phyloP scores from a whole-genome alignment of 768 basidiomycete species.

The Hypholoma fasciculare region DNA sequence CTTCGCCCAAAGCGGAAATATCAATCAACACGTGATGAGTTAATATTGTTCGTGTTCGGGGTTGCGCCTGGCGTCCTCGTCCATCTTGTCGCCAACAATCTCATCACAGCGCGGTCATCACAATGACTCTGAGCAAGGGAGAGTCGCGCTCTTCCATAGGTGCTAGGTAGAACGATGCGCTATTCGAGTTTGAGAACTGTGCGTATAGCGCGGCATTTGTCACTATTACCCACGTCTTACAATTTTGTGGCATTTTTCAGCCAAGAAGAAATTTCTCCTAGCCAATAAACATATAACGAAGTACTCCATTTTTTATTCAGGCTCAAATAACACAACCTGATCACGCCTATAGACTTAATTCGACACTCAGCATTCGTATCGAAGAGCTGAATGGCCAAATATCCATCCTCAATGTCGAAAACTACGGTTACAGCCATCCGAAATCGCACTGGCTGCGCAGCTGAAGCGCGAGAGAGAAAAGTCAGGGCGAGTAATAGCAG shows the following conservation, averaged over 20 bases:
- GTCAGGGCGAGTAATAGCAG: conserved; percentile 67
- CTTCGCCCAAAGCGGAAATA: conserved; percentile 3
- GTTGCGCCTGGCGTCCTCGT: background rate
- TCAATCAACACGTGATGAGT: conserved; percentile 5
- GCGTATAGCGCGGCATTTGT: conserved; percentile 30
- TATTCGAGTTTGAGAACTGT: conserved; percentile 87
- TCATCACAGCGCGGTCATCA: background rate
- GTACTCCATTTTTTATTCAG: conserved; percentile 37
- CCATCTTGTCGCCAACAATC: background rate
- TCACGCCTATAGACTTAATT: conserved; percentile 62
- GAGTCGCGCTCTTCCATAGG: conserved; percentile 64
- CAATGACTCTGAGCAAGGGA: conserved; percentile 57
- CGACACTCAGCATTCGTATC: conserved; percentile 79
- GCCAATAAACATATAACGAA: conserved; percentile 93
- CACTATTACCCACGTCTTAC: conserved; percentile 23
- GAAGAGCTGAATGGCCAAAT: conserved; percentile 85
- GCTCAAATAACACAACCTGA: background rate
- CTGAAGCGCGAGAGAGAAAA: conserved; percentile 82
- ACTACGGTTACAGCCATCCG: conserved; percentile 79
- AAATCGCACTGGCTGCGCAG: conserved; percentile 73
- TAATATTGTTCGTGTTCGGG: conserved; percentile 9
- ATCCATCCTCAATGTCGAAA: conserved; percentile 80
- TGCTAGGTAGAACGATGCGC: conserved; percentile 72
- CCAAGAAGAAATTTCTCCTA: conserved; percentile 91
- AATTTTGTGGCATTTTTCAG: conserved; percentile 41